Evolutionary conservation across 176 grass and related monocot species (phyloP).

Genomic region (Aegilops tauschii): DNA sequence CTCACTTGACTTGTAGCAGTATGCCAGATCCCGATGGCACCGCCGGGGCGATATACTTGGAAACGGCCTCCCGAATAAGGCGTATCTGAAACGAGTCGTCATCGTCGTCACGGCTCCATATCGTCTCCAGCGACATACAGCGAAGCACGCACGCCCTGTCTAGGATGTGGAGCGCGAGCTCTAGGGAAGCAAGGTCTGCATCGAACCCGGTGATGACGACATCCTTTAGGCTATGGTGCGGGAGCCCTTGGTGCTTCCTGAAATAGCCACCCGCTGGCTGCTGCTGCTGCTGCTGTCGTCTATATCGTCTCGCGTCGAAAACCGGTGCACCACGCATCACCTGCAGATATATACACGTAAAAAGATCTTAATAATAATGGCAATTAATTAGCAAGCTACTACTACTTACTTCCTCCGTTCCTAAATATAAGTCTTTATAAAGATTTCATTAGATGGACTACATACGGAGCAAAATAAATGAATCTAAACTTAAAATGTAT

Average conservation of each 20-base stretch:
- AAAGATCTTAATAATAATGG: no score
- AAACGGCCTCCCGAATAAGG: not conserved
- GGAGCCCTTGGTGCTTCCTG: not conserved
- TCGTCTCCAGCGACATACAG: not conserved
- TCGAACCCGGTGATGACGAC: not conserved
- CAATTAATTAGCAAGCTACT: no score
- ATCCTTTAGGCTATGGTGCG: not conserved
- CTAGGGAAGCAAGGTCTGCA: not conserved
- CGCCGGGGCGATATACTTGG: not conserved
- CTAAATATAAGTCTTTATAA: no score
- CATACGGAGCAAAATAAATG: no score
- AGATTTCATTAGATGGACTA: no score
- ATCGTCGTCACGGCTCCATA: not conserved
- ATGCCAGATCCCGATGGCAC: not conserved
- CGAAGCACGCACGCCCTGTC: not conserved
- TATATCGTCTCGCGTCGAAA: not conserved
- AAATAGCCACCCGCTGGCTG: not conserved
- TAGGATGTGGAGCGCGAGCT: not conserved
- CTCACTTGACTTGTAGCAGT: no score
- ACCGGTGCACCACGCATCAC: not conserved
- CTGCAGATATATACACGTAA: not conserved
- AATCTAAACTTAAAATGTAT: no score
- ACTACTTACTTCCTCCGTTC: no score
- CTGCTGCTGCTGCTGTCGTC: not conserved
- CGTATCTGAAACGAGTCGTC: not conserved